Evolutionary conservation across 2,329 filamentous ascomycete genomes (phyloP).

Genomic region (Pezicula carpinea): DNA sequence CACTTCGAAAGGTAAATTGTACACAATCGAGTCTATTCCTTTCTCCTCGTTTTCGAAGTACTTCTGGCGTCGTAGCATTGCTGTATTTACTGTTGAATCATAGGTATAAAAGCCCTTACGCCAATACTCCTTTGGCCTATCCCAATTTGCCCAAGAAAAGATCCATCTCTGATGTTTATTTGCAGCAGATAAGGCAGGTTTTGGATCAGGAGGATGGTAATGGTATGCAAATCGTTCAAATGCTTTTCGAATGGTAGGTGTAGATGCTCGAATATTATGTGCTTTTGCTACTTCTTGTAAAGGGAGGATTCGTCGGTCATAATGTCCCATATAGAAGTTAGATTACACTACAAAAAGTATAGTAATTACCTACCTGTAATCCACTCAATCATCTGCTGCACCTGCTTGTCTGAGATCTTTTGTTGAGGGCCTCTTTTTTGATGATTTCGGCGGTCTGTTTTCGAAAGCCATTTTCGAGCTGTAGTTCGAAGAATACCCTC

Average conservation of each 20-base stretch:
- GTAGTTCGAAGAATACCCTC: background rate
- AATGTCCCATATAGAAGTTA: no score
- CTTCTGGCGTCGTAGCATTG: conserved; percentile 5
- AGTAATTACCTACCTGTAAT: no score
- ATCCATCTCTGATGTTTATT: conserved; percentile 8
- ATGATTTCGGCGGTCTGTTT: background rate
- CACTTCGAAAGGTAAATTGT: conserved; percentile 8
- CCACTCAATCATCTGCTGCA: conserved; percentile 7
- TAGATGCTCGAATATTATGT: conserved; percentile 1
- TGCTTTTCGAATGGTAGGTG: conserved; percentile 5
- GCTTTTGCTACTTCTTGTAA: conserved; percentile 3
- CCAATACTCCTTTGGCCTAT: conserved; percentile 8
- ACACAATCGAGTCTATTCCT: conserved; percentile 9
- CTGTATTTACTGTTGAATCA: conserved; percentile 4
- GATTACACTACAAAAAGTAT: no score
- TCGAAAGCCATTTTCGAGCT: background rate
- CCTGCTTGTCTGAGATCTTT: conserved; percentile 3
- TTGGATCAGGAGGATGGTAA: conserved; percentile 7
- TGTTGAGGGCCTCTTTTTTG: background rate
- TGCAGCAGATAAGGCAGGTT: conserved; percentile 3
- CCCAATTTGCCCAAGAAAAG: conserved; percentile 9
- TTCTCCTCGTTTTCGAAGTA: conserved; percentile 7
- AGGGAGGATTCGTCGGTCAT: background rate
- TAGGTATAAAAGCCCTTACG: conserved; percentile 6
- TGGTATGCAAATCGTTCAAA: conserved; percentile 10